Evolutionary conservation across 306 rosid genomes (phyloP).

Genomic region (Prunus davidiana): DNA sequence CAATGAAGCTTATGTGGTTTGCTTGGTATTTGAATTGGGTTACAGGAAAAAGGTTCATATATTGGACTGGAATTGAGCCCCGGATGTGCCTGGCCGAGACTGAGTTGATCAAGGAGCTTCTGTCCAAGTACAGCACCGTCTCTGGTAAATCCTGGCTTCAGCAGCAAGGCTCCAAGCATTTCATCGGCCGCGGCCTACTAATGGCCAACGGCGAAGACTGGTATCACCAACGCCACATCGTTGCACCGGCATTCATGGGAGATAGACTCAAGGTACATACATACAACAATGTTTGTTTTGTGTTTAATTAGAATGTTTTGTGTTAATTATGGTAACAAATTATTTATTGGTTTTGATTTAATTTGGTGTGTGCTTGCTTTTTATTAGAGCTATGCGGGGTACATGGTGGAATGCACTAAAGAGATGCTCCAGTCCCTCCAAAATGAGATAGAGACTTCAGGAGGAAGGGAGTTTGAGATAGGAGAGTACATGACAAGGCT

Average conservation of each 20-base stretch:
- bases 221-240: constrained; percentile 52
- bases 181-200: constrained; percentile 45
- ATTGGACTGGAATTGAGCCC: constrained; percentile 51
- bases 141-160: constrained; percentile 54
- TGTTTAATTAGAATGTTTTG: too few relatives aligned
- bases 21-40: background rate
- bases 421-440: constrained; percentile 62
- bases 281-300: too few relatives aligned
- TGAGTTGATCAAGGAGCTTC: constrained; percentile 41
- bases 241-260: constrained; percentile 46
- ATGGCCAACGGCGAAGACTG: constrained; percentile 53
- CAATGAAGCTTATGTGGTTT: background rate
- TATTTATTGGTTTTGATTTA: background rate
- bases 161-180: constrained; percentile 50
- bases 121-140: constrained; percentile 38
- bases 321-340: background rate
- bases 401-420: constrained; percentile 92
- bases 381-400: constrained; percentile 75
- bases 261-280: constrained; percentile 41
- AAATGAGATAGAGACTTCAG: constrained; percentile 34
- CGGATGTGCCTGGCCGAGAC: constrained; percentile 50
- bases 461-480: constrained; percentile 68
- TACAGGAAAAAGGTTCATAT: constrained; percentile 41
- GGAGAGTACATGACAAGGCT: constrained; percentile 63
- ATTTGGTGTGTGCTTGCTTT: constrained; percentile 1